Evolutionary conservation across 1,284 basidiomycete species (phyloP).

Genomic region (Afroboletus lepidellus): DNA sequence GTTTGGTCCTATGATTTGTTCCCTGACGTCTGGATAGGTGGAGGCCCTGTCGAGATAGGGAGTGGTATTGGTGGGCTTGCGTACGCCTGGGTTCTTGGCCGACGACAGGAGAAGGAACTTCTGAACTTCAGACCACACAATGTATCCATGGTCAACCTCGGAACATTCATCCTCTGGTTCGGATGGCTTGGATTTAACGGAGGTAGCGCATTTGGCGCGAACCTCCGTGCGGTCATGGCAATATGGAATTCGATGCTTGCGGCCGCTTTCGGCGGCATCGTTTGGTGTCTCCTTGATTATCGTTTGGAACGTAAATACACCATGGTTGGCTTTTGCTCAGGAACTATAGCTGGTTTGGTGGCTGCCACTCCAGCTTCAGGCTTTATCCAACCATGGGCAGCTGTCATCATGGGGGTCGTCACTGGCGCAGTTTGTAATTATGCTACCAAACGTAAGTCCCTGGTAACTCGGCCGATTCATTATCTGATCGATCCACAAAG

Average conservation of each 20-base stretch:
- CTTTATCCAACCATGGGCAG: constrained; percentile 63
- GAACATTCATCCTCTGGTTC: constrained; percentile 89
- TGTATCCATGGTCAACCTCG: constrained; percentile 85
- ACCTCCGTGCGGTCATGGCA: constrained; percentile 84
- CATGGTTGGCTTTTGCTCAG: constrained; percentile 88
- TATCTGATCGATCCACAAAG: constrained; percentile 36
- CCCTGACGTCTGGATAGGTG: constrained; percentile 47
- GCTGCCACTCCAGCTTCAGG: constrained; percentile 86
- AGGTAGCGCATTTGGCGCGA: constrained; percentile 86
- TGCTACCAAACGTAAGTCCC: constrained; percentile 73
- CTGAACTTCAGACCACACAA: constrained; percentile 93
- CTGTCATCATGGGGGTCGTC: constrained; percentile 77
- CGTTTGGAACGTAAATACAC: constrained; percentile 78
- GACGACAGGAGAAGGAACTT: constrained; percentile 75
- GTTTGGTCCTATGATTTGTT: background rate
- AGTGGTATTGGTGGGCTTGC: constrained; percentile 87
- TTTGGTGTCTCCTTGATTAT: constrained; percentile 90
- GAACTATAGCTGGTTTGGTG: constrained; percentile 86
- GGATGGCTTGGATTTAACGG: constrained; percentile 77
- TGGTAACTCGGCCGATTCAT: background rate
- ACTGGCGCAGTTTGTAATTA: constrained; percentile 82
- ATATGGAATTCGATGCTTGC: constrained; percentile 88
- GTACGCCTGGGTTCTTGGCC: constrained; percentile 82
- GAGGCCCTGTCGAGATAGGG: constrained; percentile 91
- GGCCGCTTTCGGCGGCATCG: constrained; percentile 74